Percentiles rank a stretch among this genome's conserved stretches.
Evolutionary conservation across 805 yeast species (phyloP).

Genomic region (Vanderwaltozyma tropicalis): DNA sequence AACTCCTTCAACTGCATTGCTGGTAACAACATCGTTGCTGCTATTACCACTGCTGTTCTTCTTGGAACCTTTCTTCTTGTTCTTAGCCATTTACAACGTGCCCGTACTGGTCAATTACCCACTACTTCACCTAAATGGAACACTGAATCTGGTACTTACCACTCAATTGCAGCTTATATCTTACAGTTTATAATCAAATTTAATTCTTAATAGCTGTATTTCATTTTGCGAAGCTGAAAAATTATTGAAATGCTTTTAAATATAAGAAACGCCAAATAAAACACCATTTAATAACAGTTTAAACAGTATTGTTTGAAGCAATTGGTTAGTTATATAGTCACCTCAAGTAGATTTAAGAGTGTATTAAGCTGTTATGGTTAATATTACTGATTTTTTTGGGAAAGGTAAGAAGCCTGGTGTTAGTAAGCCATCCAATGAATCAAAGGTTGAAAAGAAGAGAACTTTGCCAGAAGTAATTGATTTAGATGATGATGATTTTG

Average conservation of each 20-base stretch:
- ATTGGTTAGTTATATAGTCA: not conserved
- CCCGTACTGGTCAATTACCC: not conserved
- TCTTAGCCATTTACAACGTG: slow-evolving; percentile 13
- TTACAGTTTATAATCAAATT: too few species aligned
- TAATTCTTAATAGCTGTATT: too few species aligned
- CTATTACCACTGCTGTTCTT: slow-evolving; percentile 3
- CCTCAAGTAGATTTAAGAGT: not conserved
- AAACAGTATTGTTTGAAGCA: not conserved
- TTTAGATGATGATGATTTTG: slow-evolving; percentile 8
- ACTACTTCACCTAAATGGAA: not conserved
- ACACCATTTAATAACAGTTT: too few species aligned
- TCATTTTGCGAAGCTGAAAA: too few species aligned
- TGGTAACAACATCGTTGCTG: not conserved
- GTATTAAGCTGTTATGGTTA: slow-evolving; percentile 23
- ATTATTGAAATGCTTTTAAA: too few species aligned
- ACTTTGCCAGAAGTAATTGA: slow-evolving; percentile 5
- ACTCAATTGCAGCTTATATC: too few species aligned
- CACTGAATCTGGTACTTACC: too few species aligned
- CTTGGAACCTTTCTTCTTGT: slow-evolving; percentile 13
- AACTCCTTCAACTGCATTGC: not conserved
- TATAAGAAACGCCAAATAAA: too few species aligned
- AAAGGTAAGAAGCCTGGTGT: slow-evolving; percentile 8
- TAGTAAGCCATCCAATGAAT: not conserved
- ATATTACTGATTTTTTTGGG: slow-evolving; percentile 33
- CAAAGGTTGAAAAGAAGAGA: not conserved